Conservation (phyloP, 2,329 filamentous ascomycete species). For the Chaetomium sp. region DNA sequence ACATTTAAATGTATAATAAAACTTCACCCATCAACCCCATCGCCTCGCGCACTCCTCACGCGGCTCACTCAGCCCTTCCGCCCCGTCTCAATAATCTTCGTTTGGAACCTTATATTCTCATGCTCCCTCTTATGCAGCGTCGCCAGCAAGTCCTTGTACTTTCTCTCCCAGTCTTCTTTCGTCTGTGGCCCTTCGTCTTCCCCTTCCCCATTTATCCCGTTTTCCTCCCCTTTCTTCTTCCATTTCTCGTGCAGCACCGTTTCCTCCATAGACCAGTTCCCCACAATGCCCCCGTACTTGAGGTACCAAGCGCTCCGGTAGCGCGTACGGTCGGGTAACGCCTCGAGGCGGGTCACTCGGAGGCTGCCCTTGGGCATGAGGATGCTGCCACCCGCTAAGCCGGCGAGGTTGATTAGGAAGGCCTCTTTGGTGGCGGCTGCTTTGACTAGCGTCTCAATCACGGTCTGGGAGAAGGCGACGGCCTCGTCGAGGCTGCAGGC, state of each 20-base stretch:
- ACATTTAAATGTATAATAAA: not conserved
- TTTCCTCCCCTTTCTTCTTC: slow-evolving; percentile 20
- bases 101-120: slow-evolving; percentile 40
- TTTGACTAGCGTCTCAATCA: slow-evolving; percentile 47
- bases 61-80: slow-evolving; percentile 11
- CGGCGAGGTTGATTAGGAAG: slow-evolving; percentile 54
- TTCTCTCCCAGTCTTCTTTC: slow-evolving; percentile 40
- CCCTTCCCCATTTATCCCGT: not conserved
- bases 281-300: slow-evolving; percentile 46
- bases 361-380: slow-evolving; percentile 40
- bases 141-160: slow-evolving; percentile 52
- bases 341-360: slow-evolving; percentile 39
- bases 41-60: too few relatives aligned
- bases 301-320: slow-evolving; percentile 53
- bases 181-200: not conserved
- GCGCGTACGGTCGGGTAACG: slow-evolving; percentile 34
- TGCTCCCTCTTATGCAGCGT: slow-evolving; percentile 54
- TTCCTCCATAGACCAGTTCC: slow-evolving; percentile 48
- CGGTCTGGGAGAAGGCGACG: slow-evolving; percentile 45
- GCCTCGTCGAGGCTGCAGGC: slow-evolving; percentile 47
- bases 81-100: slow-evolving; percentile 36
- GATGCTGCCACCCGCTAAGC: slow-evolving; percentile 47
- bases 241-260: slow-evolving; percentile 39
- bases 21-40: not conserved
- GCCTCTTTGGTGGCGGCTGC: slow-evolving; percentile 46